Base-by-base conservation (phyloP, 2,329 filamentous ascomycete genomes). In the Cytospora piceicola region DNA sequence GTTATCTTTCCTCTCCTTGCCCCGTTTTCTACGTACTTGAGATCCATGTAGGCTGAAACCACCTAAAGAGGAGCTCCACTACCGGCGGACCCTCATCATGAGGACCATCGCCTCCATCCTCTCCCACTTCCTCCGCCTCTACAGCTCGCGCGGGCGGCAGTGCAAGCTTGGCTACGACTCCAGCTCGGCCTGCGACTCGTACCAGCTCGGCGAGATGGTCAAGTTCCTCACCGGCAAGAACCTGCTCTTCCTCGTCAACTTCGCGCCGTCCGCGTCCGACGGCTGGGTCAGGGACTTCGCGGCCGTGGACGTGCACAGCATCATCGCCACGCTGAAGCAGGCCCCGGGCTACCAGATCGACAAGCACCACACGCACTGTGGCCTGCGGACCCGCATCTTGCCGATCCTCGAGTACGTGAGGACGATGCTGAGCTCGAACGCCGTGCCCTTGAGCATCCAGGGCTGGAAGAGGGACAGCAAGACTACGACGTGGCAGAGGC, bases 151-250 rank as follows among this genome's bases (percentile, higher is more conserved):
- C n/a, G 82, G 78, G 36, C 66, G 66, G 51, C 90, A 93, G 73
- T 93, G 91, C 75, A 87, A 87, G 71, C 82, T 92, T 0, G 90
- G 90, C 61, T 93, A 93, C 75, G 90, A 92, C 72, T 88, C 87
- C 2, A 90, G 87, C 68, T 77, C 84, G 2, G 86, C 90, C 52
- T 93, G 91, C 75, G 91, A 94, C 77, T 88, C 87, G 2, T 94
- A 90, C 72, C 91, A 94, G 76, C 83, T 94, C 0, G 91, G 90
- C 27, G 90, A 93, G 76, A 91, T 91, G 82, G 77, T 92, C 69
- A 88, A 87, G 70, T 93, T 93, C 75, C 84, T 93, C 42, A 78
- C 81, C 17, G 82, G 83, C 69, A 86, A 87, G 69, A 82, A 84
- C 32, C 84, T 91, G 0, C 72, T 92, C 4, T 84, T 82, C 46